Evolutionary conservation across 129 eudicot species (phyloP), one percentile per base, ranked within the genome.

Genomic region (Flaveria linearis): DNA sequence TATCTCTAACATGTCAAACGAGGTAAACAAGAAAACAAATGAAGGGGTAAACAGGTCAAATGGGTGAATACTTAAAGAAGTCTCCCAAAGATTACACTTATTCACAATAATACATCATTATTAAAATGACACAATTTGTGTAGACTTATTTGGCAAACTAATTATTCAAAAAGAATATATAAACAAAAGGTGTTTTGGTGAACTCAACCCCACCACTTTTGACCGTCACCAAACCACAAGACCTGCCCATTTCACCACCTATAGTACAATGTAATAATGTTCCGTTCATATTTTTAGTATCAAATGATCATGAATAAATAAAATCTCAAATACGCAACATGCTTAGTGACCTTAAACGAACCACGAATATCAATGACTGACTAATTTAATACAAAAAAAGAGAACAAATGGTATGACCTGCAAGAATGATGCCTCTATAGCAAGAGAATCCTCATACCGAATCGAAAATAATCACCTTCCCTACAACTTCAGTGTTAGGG

Each of bases 371-470:
- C 72, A 71, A 72, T 41, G 11, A 49, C 64, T 41, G 51, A 42
- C 6, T 17, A 69, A 58, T 6, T 26, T 15, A 23, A 49, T 28
- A 50, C 14, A 36, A 36, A 41, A 43, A 57, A 36, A 36, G 41
- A 50, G 36, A 71, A 30, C 28, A 57, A 33, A 58, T 42, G 72
- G 71, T 41, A 33, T 61, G 51, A 94, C 99, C 99, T 94, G 99
- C 87, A 94, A 88, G 84, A 94, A 94, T 56, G 96, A 83, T 58
- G 99, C 97, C 75, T 94, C 99, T 70, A 95, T 89, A 46, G 99
- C 99, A 85, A 95, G 96, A 75, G 99, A 95, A 86, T 95, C 99
- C 99, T 83, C 99, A 95, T 86, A 63, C 99, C 97, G 83, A 95
- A 95, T 56, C 97, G 91, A 76, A 94, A 95, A 81, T 91, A 95